Base-by-base conservation (phyloP, 2,329 filamentous ascomycete species). In the Clarireedia monteithiana region DNA sequence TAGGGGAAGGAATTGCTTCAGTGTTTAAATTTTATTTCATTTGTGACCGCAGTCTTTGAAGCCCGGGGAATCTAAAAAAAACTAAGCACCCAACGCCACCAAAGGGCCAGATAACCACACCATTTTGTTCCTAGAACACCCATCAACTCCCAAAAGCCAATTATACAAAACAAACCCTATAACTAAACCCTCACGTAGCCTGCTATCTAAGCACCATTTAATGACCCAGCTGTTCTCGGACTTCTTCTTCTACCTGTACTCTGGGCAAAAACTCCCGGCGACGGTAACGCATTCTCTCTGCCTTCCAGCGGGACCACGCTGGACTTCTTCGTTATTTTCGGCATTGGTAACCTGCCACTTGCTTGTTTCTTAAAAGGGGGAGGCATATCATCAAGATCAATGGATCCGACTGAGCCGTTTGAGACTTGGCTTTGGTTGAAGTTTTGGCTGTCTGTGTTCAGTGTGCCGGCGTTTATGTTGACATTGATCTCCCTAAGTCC, bases 401-500 rank as follows among this genome's bases (percentile, higher is more conserved):
- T 1, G 17, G 44, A 58, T 39, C 23, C 50, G 14, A 20, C 52
- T 44, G 44, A 55, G 30, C 46, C 38, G 36, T 44, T 47, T 23
- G 52, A 46, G 26, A 50, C 38, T 44, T 42, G 24, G 38, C 53
- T 55, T 44, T 50, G 47, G 46, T 30, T 55, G 27, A 53, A 42
- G 44, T 15, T 59, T 61, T 59, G 24, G 27, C 50, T 53, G 47
- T 59, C 59, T 48, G 40, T 55, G 40, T 34, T 62, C 53, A 59
- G 53, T 57, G 64, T 67, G 60, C 68, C 70, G 64, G 75, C 71
- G 67, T 76, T 76, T 64, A 75, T 58, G 54, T 70, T 70, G 27
- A 60, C 58, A 69, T 80, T 74, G 72, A 78, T 71, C 72, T 80
- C 75, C 70, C 75, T 75, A 68, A 79, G 71, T 61, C 74, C 71